Evolutionary conservation across 2,329 filamentous ascomycete genomes (phyloP), one percentile per base, ranked within the genome.

Genomic region (Colletotrichum nymphaeae): DNA sequence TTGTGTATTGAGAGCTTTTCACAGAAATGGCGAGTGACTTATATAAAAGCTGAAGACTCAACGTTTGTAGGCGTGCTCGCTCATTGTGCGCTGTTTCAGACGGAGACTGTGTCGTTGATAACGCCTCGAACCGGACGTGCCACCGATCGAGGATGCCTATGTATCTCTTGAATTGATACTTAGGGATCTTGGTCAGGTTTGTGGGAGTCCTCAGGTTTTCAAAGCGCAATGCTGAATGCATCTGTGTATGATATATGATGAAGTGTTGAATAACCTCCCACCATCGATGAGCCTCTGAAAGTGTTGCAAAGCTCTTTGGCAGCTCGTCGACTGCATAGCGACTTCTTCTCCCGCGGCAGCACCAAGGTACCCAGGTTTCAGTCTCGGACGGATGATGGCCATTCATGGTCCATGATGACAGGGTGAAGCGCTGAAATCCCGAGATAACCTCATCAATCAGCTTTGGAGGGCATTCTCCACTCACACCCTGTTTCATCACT

Each of bases 161-260:
- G 8, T 82, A 80, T n/a, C 42, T 67, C n/a, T 46, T 32, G 1
- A 63, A 24, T 19, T 63, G 46, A 28, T 67, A 46, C 8, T 14
- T 11, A 4, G 56, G 46, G 1, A 66, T 12, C 19, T 58, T n/a
- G 6, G 5, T 30, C n/a, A 24, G 24, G 12, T 32, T 24, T 4
- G 37, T 16, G 16, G 19, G 49, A 16, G 24, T 35, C 22, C 24
- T 4, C 2, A 16, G 3, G 6, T 8, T 78, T 74, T 16, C 84
- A 60, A 73, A 66, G 5, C 22, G 42, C 6, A 72, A 58, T 3
- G 67, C 49, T 1, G 67, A 63, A n/a, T 30, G 26, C n/a, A 74
- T 60, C 6, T 65, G 28, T 1, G 49, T 56, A n/a, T 55, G 42
- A 19, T 57, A 58, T n/a, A 72, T 49, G 22, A 74, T 42, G 49